phyloP scores from a whole-genome alignment of 192 early-diverging fungal species.

The Funneliformis geosporum region DNA sequence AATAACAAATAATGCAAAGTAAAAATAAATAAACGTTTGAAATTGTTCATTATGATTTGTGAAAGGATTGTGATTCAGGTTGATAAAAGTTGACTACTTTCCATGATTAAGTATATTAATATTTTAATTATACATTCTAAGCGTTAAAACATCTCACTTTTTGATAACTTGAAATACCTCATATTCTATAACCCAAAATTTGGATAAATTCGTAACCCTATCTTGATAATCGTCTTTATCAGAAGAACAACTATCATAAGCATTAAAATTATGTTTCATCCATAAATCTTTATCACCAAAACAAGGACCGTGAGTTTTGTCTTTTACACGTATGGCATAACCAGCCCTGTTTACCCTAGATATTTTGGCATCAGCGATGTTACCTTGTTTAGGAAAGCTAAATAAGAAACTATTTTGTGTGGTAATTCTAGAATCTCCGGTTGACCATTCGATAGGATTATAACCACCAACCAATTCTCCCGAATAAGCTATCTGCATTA shows the following conservation, averaged over 20 bases:
- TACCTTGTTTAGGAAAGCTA: slow-evolving; percentile 18
- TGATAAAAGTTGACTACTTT: no score
- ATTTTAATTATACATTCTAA: no score
- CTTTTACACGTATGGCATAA: slow-evolving; percentile 18
- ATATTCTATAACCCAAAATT: slow-evolving; percentile 26
- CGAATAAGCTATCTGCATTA: slow-evolving; percentile 4
- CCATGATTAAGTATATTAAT: no score
- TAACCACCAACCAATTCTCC: slow-evolving; percentile 26
- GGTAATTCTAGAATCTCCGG: background rate
- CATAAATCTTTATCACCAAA: slow-evolving; percentile 28
- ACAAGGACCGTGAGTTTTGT: slow-evolving; percentile 21
- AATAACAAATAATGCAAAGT: background rate
- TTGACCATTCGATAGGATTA: slow-evolving; percentile 31
- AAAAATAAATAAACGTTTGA: background rate
- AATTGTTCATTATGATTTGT: background rate
- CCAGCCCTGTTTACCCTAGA: background rate
- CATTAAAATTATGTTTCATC: slow-evolving; percentile 26
- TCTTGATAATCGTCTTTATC: slow-evolving; percentile 25
- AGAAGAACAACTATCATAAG: slow-evolving; percentile 19
- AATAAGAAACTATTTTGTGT: slow-evolving; percentile 25
- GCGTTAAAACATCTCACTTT: background rate
- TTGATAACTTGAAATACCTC: slow-evolving; percentile 17
- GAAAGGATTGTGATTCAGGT: background rate
- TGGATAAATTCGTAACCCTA: slow-evolving; percentile 7
- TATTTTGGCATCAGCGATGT: slow-evolving; percentile 6